Percentiles rank a stretch among this genome's conserved stretches.
These are phyloP conservation scores for Phytophthora ohioensis DNA, from an alignment of 352 stramenopile species.

Conservation along the genomic window DNA sequence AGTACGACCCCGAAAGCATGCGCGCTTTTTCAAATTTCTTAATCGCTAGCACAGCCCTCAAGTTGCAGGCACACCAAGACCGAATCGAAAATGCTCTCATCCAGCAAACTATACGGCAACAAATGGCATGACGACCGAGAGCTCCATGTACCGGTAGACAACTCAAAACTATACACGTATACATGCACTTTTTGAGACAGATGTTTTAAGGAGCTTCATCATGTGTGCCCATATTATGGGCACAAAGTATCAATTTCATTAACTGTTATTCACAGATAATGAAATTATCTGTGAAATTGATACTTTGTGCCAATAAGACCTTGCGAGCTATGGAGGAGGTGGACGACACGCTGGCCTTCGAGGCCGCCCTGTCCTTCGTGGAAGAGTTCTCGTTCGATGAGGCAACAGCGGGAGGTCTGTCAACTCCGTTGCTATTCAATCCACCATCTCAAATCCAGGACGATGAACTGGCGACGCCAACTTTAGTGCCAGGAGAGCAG, in stretches of 20 bases:
- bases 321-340: neutral
- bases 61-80: conserved; percentile 43
- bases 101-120: neutral
- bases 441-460: conserved; percentile 6
- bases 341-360: conserved; percentile 18
- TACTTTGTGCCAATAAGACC: neutral
- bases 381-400: conserved; percentile 28
- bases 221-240: too few species aligned
- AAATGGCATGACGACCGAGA: conserved; percentile 1
- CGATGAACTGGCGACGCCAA: neutral
- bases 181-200: neutral
- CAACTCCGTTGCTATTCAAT: neutral
- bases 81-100: conserved; percentile 50
- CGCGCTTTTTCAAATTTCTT: conserved; percentile 48
- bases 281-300: too few species aligned
- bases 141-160: too few species aligned
- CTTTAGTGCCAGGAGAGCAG: neutral
- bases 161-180: too few species aligned
- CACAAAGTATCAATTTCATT: too few species aligned
- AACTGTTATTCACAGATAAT: too few species aligned
- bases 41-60: conserved; percentile 41
- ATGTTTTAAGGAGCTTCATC: neutral
- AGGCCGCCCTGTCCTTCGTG: conserved; percentile 33
- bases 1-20: conserved; percentile 31
- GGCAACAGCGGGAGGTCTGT: neutral